phyloP scores from a whole-genome alignment of 108 stramenopile genomes.

The Asterionellopsis glacialis region DNA sequence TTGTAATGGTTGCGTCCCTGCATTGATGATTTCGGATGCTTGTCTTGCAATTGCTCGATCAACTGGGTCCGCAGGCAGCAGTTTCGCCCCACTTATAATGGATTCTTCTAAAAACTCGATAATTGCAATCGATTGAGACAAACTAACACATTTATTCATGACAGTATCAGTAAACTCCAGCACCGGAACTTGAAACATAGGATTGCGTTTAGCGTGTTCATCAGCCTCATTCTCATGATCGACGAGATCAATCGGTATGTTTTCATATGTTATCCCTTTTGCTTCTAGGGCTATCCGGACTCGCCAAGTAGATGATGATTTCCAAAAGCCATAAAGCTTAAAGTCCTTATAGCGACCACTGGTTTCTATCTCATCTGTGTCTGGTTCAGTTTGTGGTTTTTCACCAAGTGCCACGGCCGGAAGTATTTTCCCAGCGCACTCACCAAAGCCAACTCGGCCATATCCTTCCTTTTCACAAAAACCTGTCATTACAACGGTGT shows the following conservation, averaged over 20 bases:
- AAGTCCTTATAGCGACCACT: conserved; percentile 42
- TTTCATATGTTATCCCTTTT: conserved; percentile 59
- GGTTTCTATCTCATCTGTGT: background rate
- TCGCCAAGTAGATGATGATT: conserved; percentile 67
- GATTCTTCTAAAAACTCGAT: conserved; percentile 65
- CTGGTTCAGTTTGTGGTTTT: background rate
- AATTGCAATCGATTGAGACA: conserved; percentile 70
- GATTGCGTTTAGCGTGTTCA: conserved; percentile 36
- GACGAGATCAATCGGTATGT: conserved; percentile 35
- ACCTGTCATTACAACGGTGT: conserved; percentile 80
- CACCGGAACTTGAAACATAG: conserved; percentile 59
- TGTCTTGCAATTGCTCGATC: conserved; percentile 46
- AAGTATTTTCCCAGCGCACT: conserved; percentile 50
- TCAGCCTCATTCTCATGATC: conserved; percentile 29
- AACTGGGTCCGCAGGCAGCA: conserved; percentile 35
- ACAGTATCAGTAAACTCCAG: conserved; percentile 51
- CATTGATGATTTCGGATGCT: conserved; percentile 64
- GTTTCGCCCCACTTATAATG: conserved; percentile 35
- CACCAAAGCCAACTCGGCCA: conserved; percentile 46
- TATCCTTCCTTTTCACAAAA: conserved; percentile 50
- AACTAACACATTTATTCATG: conserved; percentile 1
- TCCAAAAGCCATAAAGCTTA: conserved; percentile 60
- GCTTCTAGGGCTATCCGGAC: conserved; percentile 67
- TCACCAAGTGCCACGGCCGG: conserved; percentile 45
- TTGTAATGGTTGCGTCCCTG: conserved; percentile 74